Evolutionary conservation across 257 asterid species (phyloP).

Genomic region (Coffea eugenioides): DNA sequence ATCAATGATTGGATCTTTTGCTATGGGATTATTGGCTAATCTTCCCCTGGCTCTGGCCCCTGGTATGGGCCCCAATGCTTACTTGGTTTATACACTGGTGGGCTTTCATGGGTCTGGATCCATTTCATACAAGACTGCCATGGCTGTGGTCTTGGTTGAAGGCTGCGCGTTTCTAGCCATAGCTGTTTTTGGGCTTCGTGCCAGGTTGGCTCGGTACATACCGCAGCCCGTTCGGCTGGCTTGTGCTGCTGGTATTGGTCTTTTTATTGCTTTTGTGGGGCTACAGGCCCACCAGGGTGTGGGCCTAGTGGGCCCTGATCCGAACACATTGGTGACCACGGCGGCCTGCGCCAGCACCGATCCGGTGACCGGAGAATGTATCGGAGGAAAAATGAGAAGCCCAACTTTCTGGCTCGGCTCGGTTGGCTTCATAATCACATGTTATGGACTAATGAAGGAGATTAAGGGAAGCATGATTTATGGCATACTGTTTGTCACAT

Average conservation of each 20-base stretch:
- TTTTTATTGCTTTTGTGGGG: slow-evolving; percentile 73
- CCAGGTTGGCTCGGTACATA: slow-evolving; percentile 56
- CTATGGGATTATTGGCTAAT: slow-evolving; percentile 73
- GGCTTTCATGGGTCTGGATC: slow-evolving; percentile 74
- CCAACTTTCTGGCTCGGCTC: slow-evolving; percentile 76
- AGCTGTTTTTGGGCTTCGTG: slow-evolving; percentile 71
- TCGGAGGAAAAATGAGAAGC: slow-evolving; percentile 63
- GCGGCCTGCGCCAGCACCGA: slow-evolving; percentile 45
- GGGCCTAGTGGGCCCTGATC: slow-evolving; percentile 66
- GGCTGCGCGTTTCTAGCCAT: slow-evolving; percentile 61
- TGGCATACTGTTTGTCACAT: slow-evolving; percentile 66
- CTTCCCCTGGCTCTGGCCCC: slow-evolving; percentile 79
- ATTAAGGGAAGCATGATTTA: slow-evolving; percentile 83
- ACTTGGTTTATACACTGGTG: slow-evolving; percentile 61
- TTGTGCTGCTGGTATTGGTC: slow-evolving; percentile 70
- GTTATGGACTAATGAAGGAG: slow-evolving; percentile 61
- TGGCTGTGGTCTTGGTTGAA: slow-evolving; percentile 65
- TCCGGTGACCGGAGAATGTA: slow-evolving; percentile 54
- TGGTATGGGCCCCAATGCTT: slow-evolving; percentile 79
- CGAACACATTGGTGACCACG: slow-evolving; percentile 44
- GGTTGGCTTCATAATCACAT: slow-evolving; percentile 50
- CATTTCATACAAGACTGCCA: slow-evolving; percentile 55
- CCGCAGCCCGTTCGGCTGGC: slow-evolving; percentile 56
- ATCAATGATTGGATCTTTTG: slow-evolving; percentile 65
- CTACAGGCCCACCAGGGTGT: slow-evolving; percentile 61